phyloP scores from a whole-genome alignment of 129 eudicot species.

The Arctium lappa region DNA sequence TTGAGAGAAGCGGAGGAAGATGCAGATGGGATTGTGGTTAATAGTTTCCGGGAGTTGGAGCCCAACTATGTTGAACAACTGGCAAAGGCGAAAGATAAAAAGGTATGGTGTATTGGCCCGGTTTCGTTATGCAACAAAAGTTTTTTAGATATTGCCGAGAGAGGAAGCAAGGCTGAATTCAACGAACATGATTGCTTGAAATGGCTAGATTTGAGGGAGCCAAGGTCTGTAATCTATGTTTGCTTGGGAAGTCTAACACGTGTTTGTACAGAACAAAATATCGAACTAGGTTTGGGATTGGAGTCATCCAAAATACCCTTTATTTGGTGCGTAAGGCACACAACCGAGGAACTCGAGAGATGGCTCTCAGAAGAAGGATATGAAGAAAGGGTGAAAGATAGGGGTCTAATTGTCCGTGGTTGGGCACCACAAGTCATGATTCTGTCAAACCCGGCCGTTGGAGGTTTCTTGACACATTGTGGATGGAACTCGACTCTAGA shows the following conservation, averaged over 20 bases:
- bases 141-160: conserved; percentile 24
- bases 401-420: conserved; percentile 40
- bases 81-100: conserved; percentile 20
- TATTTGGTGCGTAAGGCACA: conserved; percentile 26
- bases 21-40: conserved; percentile 36
- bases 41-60: conserved; percentile 54
- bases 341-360: conserved; percentile 17
- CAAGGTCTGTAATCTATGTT: conserved; percentile 32
- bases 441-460: conserved; percentile 39
- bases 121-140: conserved; percentile 45
- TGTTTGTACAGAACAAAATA: conserved; percentile 18
- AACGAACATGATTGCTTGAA: conserved; percentile 20
- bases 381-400: conserved; percentile 34
- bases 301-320: conserved; percentile 39
- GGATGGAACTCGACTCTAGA: conserved; percentile 67
- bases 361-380: conserved; percentile 31
- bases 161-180: conserved; percentile 43
- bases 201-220: conserved; percentile 33
- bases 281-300: conserved; percentile 43
- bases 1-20: not conserved
- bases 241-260: conserved; percentile 48
- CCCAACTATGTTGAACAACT: conserved; percentile 30
- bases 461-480: conserved; percentile 62
- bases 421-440: conserved; percentile 59
- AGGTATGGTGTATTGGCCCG: conserved; percentile 65